Evolutionary conservation across 768 basidiomycete genomes (phyloP), one percentile per base, ranked within the genome.

Genomic region (Podaxis sp.): DNA sequence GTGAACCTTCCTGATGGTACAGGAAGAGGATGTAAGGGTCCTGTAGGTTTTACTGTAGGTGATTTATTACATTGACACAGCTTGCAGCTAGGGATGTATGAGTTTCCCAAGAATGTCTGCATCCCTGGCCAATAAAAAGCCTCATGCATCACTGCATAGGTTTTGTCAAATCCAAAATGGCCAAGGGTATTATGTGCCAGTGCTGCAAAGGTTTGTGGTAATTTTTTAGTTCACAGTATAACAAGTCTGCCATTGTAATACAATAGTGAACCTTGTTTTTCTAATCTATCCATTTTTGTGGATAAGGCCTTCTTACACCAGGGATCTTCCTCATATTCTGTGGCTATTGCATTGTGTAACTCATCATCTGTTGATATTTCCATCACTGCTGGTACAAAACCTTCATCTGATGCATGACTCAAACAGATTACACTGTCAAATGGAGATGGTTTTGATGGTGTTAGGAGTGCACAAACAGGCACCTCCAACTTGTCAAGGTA

Each of bases 61-160:
- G 41, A 12, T 5, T 44, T 44, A 5, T 44, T 44, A 5, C 4
- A 4, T n/a, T 44, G 41, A 13, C 41, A 44, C 13, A 17, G 2
- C 0, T 13, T 15, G 13, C 41, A 44, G 12, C 41, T 5, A 2
- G 41, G 41, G 1, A 44, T 44, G 15, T 15, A 81, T 1, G 69
- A 62, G 0, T 53, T 12, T 41, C 75, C 75, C 0, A 80, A 66
- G 26, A 75, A 66, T 6, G 54, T 46, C 56, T 73, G 67, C 78
- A 80, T 79, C 51, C 76, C 71, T 41, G 73, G 73, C 75, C 74
- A 74, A 55, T 75, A 78, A 48, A 71, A 78, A 0, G 69, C 65
- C 0, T 64, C 55, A 0, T 65, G 26, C 0, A 79, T 59, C 0
- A 68, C 22, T 0, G 54, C 67, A 50, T 75, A 77, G 0, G 67